phyloP scores from a whole-genome alignment of 176 grass and related monocot species.

The Pontederia crassipes region DNA sequence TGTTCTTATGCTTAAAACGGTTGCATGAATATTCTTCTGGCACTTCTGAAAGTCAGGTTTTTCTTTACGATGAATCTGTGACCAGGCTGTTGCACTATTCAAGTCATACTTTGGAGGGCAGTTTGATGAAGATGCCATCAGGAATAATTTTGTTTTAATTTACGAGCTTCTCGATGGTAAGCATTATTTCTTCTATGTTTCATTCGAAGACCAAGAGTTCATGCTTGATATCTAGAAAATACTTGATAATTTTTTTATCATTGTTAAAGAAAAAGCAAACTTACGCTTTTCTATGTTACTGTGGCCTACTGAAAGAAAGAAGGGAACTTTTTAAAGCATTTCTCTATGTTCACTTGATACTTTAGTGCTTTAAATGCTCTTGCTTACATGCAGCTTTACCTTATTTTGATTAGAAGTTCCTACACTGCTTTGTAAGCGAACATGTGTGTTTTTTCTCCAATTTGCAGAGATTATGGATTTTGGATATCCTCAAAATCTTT shows the following conservation, averaged over 20 bases:
- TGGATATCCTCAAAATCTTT: conserved; percentile 97
- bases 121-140: conserved; percentile 98
- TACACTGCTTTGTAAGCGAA: no score
- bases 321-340: no score
- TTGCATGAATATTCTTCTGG: no score
- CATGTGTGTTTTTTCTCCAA: conserved; percentile 2
- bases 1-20: no score
- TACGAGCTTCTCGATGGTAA: conserved; percentile 99
- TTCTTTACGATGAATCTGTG: not conserved
- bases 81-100: conserved; percentile 86
- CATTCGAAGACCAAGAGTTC: conserved; percentile 5
- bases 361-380: no score
- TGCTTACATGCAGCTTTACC: no score
- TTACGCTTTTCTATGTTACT: not conserved
- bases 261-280: no score
- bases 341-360: no score
- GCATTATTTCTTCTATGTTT: conserved; percentile 9
- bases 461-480: conserved; percentile 99
- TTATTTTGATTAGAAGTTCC: no score
- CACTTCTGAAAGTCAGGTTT: no score
- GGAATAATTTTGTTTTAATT: conserved; percentile 98
- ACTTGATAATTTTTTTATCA: conserved; percentile 10
- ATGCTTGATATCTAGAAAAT: conserved; percentile 20
- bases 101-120: conserved; percentile 95
- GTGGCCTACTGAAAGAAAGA: not conserved